Base-by-base conservation (phyloP, 305 asterid species). In the Caryopteris hybrid region DNA sequence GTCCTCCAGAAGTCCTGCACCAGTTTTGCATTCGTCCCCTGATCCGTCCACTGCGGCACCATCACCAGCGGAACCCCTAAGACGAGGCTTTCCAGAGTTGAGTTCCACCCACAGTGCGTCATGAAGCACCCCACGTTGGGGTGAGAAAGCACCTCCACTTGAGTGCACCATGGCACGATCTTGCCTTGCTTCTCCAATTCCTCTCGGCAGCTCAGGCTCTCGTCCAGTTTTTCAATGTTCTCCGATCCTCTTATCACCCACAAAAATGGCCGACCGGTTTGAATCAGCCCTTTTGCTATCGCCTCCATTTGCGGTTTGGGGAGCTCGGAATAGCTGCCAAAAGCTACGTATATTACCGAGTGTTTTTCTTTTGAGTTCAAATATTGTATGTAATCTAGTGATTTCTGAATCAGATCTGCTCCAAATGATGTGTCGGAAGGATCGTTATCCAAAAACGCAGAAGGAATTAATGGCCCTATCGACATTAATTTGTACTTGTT, bases 91-190 rank as follows among this genome's bases (percentile, higher is more conserved):
- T 85, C 91, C 5, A 77, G 60, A 1, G 74, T 25, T 55, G 86
- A 84, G 60, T 84, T 84, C 89, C 89, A 84, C 6, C 86, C 82
- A 18, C 73, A 73, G 22, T 78, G 85, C 38, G 70, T 74, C 31
- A 81, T 48, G 31, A 77, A 81, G 7, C 86, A 81, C 0, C 80
- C 84, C 46, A 81, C 71, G 2, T 51, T 29, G 2, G 51, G 31
- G 59, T 71, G 70, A 0, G 76, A 71, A 0, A 72, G 71, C 4
- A 82, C 86, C 74, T 70, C 80, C 39, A 76, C 74, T 33, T 82
- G 86, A 3, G 76, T 64, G 59, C 86, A 79, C 86, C 84, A 82
- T 0, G 46, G 8, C 58, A 79, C 80, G 3, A 76, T 76, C 50
- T 45, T 76, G 21, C 86, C 86, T 18, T 42, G 59, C 54, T 70